These are phyloP conservation scores for Aspergillus sp. DNA, from an alignment of 2,329 filamentous ascomycete species.

Conservation along the genomic window DNA sequence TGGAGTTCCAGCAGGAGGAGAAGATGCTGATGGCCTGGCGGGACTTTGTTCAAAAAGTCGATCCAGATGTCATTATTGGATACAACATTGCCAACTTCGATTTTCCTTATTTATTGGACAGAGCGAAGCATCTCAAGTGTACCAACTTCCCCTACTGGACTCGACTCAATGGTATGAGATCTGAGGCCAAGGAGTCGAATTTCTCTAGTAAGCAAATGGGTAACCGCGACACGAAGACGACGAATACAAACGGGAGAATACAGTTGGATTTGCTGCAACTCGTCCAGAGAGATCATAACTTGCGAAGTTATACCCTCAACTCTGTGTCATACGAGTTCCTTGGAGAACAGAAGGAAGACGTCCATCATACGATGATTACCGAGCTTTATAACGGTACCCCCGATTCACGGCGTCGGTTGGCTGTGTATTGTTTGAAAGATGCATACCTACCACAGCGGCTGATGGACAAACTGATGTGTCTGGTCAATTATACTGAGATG, in stretches of 20 bases:
- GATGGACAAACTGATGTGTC: slow-evolving; percentile 95
- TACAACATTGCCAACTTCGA: slow-evolving; percentile 99
- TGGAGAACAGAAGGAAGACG: slow-evolving; percentile 97
- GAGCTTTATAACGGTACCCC: slow-evolving; percentile 95
- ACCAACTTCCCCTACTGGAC: slow-evolving; percentile 83
- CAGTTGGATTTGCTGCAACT: slow-evolving; percentile 94
- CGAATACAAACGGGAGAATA: slow-evolving; percentile 89
- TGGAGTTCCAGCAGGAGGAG: slow-evolving; percentile 77
- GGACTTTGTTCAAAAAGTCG: slow-evolving; percentile 82
- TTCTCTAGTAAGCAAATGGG: slow-evolving; percentile 99
- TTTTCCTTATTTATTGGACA: slow-evolving; percentile 90
- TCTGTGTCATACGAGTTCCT: slow-evolving; percentile 94
- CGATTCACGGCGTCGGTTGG: slow-evolving; percentile 84
- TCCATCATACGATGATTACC: slow-evolving; percentile 99
- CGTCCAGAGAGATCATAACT: slow-evolving; percentile 89
- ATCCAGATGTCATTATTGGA: slow-evolving; percentile 96
- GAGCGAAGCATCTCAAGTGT: slow-evolving; percentile 81
- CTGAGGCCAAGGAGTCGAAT: slow-evolving; percentile 73
- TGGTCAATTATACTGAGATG: slow-evolving; percentile 99
- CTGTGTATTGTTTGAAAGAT: slow-evolving; percentile 96
- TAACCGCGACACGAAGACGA: slow-evolving; percentile 88
- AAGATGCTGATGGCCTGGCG: slow-evolving; percentile 93
- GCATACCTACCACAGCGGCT: slow-evolving; percentile 90
- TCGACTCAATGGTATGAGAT: slow-evolving; percentile 69
- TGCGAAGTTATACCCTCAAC: slow-evolving; percentile 95